Evolutionary conservation across 2,329 filamentous ascomycete species (phyloP), one percentile per base, ranked within the genome.

Genomic region (Fusarium sublunatum): DNA sequence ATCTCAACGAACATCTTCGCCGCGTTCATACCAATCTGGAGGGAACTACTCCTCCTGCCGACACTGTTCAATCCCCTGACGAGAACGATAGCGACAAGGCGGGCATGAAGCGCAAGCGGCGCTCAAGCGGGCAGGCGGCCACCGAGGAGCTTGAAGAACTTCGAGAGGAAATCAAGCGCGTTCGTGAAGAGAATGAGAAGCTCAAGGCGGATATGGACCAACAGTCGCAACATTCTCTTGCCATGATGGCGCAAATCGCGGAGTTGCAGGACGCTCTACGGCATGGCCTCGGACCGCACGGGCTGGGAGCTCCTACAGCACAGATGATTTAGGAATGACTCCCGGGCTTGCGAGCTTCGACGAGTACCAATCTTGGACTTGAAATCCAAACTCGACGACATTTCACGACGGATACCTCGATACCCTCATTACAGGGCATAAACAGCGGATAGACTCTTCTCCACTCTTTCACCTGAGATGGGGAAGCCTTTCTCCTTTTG

Each of bases 1-100:
- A 98, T 70, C 82, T 97, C 5, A 93, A 94, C 73, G 94, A 98
- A 77, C 94, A 98, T 77, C 81, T 97, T 15, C 90, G 94, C 19
- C 88, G 94, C 25, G 91, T 96, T n/a, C 94, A 98, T 74, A 89
- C 85, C 38, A 82, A 83, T 43, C 65, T 71, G 25, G 78, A 80
- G 36, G 77, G 73, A 26, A 67, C 69, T 4, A 73, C 78, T 6
- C 77, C 60, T 58, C 74, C 68, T 4, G 70, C 73, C 43, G 74
- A 77, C 28, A 67, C 68, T 22, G 74, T 70, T 15, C 74, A 73
- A 25, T 79, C 80, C 31, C 77, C 76, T 28, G 81, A 81, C 32
- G 81, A 82, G 47, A 80, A 79, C 45, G 81, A 83, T 6, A 80
- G 77, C 64, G 81, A 82, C 57, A 76, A 75, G 51, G 72, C 74